Percentiles rank a stretch among this genome's conserved stretches.
phyloP scores from a whole-genome alignment of 106 monocot species.

The Phalaenopsis aphrodite region DNA sequence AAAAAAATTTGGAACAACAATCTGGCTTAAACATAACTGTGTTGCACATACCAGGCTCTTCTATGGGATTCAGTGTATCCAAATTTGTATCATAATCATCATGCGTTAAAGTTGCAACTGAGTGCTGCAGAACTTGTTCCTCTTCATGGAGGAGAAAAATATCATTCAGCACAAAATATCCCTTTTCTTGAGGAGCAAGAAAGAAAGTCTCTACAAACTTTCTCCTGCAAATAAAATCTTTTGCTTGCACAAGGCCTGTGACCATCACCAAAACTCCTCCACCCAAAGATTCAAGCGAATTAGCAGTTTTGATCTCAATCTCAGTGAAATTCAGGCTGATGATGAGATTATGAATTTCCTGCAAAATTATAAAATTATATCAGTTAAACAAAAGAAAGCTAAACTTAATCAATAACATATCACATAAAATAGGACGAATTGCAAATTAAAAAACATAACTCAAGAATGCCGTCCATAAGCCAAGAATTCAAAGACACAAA shows the following conservation, averaged over 20 bases:
- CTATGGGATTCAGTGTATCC: constrained; percentile 9
- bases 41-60: constrained; percentile 34
- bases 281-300: constrained; percentile 53
- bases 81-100: constrained; percentile 22
- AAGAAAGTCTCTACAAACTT: constrained; percentile 67
- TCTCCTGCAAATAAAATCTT: constrained; percentile 27
- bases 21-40: not conserved
- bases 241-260: constrained; percentile 43
- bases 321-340: constrained; percentile 25
- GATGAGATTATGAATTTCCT: constrained; percentile 38
- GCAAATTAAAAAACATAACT: not conserved
- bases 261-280: constrained; percentile 59
- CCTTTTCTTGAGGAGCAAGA: constrained; percentile 75
- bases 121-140: constrained; percentile 22
- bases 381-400: not conserved
- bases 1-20: not conserved
- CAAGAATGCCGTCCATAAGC: not conserved
- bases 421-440: not conserved
- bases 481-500: not conserved
- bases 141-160: constrained; percentile 55
- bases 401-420: not conserved
- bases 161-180: constrained; percentile 67
- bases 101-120: constrained; percentile 9
- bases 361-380: not conserved
- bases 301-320: constrained; percentile 63